A percentile compares a stretch with the other conserved stretches of the same genome.
phyloP scores from a whole-genome alignment of 2,329 filamentous ascomycete genomes.

The Fonsecaea erecta region DNA sequence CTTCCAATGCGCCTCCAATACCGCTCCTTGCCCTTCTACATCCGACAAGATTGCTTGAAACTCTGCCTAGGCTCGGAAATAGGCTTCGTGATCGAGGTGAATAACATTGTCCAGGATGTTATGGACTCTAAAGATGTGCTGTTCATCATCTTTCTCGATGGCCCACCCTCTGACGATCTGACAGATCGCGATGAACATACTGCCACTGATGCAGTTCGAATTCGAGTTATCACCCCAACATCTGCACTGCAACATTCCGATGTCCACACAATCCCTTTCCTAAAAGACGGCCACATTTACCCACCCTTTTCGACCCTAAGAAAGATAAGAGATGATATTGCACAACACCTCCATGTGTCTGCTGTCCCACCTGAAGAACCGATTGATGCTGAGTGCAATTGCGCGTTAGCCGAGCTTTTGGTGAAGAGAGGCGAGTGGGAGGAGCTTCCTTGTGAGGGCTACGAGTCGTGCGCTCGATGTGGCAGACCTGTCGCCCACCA shows the following conservation, averaged over 20 bases:
- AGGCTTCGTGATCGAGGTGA: slow-evolving; percentile 17
- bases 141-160: slow-evolving; percentile 18
- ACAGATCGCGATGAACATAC: not conserved
- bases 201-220: not conserved
- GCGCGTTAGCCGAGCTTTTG: too few relatives aligned
- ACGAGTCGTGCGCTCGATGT: too few relatives aligned
- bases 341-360: slow-evolving; percentile 12
- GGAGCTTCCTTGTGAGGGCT: too few relatives aligned
- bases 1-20: slow-evolving; percentile 14
- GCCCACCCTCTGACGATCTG: not conserved
- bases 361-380: not conserved
- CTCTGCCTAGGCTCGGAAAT: slow-evolving; percentile 17
- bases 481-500: too few relatives aligned
- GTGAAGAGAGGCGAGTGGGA: too few relatives aligned
- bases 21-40: slow-evolving; percentile 12
- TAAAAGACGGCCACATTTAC: slow-evolving; percentile 16
- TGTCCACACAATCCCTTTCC: slow-evolving; percentile 1
- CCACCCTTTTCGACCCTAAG: slow-evolving; percentile 10
- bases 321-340: slow-evolving; percentile 14
- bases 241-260: slow-evolving; percentile 11
- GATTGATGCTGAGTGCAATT: too few relatives aligned
- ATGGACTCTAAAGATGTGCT: slow-evolving; percentile 12
- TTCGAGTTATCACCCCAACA: slow-evolving; percentile 17
- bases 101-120: slow-evolving; percentile 18
- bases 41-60: slow-evolving; percentile 15